These are phyloP conservation scores for Arthrobotrys pseudoclavata DNA, from an alignment of 2,329 filamentous ascomycete species.

Conservation along the genomic window DNA sequence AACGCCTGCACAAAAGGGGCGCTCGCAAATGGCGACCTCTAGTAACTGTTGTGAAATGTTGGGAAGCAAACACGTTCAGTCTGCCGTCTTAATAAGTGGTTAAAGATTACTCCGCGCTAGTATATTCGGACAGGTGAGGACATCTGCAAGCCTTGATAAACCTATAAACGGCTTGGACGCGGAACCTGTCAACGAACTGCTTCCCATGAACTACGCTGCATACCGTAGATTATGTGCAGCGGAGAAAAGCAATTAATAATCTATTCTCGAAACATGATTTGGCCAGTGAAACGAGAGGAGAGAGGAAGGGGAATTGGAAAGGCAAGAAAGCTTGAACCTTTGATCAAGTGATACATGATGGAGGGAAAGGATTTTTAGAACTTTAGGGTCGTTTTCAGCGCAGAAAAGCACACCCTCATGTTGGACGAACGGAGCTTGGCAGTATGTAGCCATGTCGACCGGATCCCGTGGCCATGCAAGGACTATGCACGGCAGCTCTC, in stretches of 20 bases:
- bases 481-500: conserved; percentile 52
- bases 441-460: conserved; percentile 44
- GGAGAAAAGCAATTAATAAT: conserved; percentile 55
- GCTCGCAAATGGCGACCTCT: conserved; percentile 50
- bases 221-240: conserved; percentile 40
- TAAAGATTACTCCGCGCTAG: conserved; percentile 39
- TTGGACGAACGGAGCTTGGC: conserved; percentile 43
- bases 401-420: conserved; percentile 27
- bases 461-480: conserved; percentile 59
- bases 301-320: conserved; percentile 29
- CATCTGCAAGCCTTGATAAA: conserved; percentile 41
- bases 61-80: conserved; percentile 54
- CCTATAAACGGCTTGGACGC: conserved; percentile 49
- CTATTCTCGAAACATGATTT: conserved; percentile 49
- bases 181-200: conserved; percentile 55
- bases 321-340: conserved; percentile 50
- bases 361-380: conserved; percentile 46
- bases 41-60: conserved; percentile 42
- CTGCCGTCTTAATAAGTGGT: conserved; percentile 57
- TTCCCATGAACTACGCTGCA: conserved; percentile 42
- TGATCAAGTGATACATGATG: conserved; percentile 56
- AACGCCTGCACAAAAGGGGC: conserved; percentile 57
- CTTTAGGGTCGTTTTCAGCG: conserved; percentile 52
- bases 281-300: conserved; percentile 36
- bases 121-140: conserved; percentile 25